Base-by-base conservation (phyloP, 305 asterid genomes). In the Fraxinus ornus region DNA sequence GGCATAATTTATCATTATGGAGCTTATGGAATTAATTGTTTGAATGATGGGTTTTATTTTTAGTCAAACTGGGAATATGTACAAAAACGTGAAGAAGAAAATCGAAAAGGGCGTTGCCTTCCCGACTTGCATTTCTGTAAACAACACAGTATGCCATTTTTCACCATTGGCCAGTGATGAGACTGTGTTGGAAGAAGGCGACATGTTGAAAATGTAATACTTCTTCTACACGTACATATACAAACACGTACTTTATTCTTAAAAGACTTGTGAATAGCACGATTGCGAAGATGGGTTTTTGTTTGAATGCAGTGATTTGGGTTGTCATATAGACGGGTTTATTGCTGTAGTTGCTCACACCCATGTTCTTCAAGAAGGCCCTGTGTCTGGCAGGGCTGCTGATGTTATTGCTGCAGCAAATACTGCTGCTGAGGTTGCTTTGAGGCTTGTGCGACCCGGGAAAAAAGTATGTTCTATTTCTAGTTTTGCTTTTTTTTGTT, bases 321-420 rank as follows among this genome's bases (percentile, higher is more conserved):
- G 94, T 36, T 92, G 94, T 83, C 96, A 92, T 86, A 92, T 93
- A 79, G 97, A 92, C 87, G 97, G 96, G n/a, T 93, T 92, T 88
- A 90, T 93, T 72, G 93, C 97, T 64, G 94, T 91, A 70, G 96
- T 91, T 86, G 96, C 90, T 2, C 95, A 92, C 84, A 91, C 96
- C 35, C 94, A 92, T 78, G 91, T 90, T 0, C 91, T 93, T 86
- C 93, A 92, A 84, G 85, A 91, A 84, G 97, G 93, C 13, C 91
- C 95, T 1, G 91, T 93, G 60, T 90, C 93, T 15, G 97, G 97
- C 75, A 88, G 91, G 79, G 91, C 91, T 32, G 97, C 97, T 86
- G 97, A 92, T 87, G 95, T 93, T 44, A 88, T 91, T 87, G 90
- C 94, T 78, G 94, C 97, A 13, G 97, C 95, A 52, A 93, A 89